Conservation (phyloP, 306 rosid genomes). For the Astragalus glycyphyllos region DNA sequence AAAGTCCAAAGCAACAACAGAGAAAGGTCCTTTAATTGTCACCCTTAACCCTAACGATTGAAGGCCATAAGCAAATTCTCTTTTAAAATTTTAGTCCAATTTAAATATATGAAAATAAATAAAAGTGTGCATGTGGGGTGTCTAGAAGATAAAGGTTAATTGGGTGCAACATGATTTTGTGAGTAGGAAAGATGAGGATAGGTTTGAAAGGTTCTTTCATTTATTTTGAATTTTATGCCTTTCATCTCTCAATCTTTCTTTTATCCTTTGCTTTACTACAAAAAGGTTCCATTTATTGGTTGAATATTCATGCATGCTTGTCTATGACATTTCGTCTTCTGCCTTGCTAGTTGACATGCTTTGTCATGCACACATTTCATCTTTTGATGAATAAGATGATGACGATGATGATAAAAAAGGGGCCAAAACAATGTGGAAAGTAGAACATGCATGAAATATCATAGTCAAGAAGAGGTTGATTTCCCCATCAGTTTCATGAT, state of each 20-base stretch:
- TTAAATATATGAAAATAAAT: conserved; percentile 17
- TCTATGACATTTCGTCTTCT: conserved; percentile 27
- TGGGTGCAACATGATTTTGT: conserved; percentile 48
- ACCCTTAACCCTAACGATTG: conserved; percentile 44
- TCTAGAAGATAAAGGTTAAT: conserved; percentile 45
- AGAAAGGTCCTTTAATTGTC: conserved; percentile 40
- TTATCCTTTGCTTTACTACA: conserved; percentile 52
- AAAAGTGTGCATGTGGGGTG: conserved; percentile 52
- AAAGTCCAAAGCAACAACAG: conserved; percentile 31
- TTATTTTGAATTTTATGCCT: conserved; percentile 48
- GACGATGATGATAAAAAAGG: background rate
- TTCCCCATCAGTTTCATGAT: no score
- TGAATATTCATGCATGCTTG: conserved; percentile 49
- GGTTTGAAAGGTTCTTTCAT: conserved; percentile 47
- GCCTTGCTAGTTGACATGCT: conserved; percentile 44
- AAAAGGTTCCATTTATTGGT: conserved; percentile 65
- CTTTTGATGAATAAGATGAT: conserved; percentile 41
- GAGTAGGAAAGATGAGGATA: conserved; percentile 47
- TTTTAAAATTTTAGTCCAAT: conserved; percentile 2
- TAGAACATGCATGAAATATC: conserved; percentile 19
- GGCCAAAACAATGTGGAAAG: conserved; percentile 8
- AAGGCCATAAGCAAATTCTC: conserved; percentile 27
- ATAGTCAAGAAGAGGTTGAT: conserved; percentile 12
- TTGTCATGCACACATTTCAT: conserved; percentile 41
- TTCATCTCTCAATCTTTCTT: conserved; percentile 38